Conservation (phyloP, 129 eudicot species). For the Oenanthe sinensis region DNA sequence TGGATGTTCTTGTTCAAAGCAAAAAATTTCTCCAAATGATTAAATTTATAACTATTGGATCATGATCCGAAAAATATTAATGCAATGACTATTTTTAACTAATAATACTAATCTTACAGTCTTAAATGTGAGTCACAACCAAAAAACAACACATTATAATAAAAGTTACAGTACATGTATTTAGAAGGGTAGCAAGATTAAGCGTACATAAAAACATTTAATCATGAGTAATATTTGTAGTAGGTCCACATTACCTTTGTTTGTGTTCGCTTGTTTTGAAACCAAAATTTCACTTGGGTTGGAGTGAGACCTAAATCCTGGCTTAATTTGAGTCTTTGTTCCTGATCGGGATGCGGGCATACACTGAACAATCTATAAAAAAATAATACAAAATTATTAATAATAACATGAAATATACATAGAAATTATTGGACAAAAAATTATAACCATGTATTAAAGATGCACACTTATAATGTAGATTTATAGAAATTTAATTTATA, state of each 20-base stretch:
- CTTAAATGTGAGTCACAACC: neutral
- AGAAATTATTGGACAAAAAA: no score
- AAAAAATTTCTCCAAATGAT: slow-evolving; percentile 20
- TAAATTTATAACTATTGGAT: slow-evolving; percentile 1
- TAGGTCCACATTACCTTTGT: slow-evolving; percentile 60
- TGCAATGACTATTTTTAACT: neutral
- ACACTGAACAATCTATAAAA: slow-evolving; percentile 64
- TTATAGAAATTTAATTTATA: slow-evolving; percentile 1
- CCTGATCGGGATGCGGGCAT: slow-evolving; percentile 85
- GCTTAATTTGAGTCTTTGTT: slow-evolving; percentile 67
- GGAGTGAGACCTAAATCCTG: slow-evolving; percentile 80
- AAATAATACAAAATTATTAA: neutral
- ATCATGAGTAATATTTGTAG: no score
- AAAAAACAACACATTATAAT: neutral
- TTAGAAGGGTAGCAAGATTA: no score
- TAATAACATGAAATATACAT: no score
- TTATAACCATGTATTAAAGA: no score
- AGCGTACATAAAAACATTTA: no score
- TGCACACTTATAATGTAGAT: no score
- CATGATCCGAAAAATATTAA: neutral
- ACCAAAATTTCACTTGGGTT: slow-evolving; percentile 86
- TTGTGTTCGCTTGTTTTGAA: slow-evolving; percentile 86
- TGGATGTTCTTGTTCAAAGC: no score
- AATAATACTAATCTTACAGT: neutral
- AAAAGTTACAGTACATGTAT: slow-evolving; percentile 10